Evolutionary conservation across 805 yeast species (phyloP).

Genomic region (Kluyveromyces nonfermentans): DNA sequence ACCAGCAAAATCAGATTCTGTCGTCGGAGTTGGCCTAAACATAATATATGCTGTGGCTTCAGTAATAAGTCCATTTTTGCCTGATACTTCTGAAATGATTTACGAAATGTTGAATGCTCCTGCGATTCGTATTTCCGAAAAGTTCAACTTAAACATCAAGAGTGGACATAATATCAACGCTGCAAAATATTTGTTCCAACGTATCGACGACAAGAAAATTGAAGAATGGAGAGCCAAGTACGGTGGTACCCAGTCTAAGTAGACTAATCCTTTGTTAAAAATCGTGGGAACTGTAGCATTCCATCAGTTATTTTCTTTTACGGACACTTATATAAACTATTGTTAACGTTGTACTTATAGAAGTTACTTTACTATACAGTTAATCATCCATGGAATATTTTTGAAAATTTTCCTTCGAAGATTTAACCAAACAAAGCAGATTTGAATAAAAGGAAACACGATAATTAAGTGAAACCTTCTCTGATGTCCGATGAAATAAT

Average conservation of each 20-base stretch:
- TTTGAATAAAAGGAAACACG: not conserved
- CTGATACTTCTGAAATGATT: constrained; percentile 65
- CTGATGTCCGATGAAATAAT: constrained; percentile 51
- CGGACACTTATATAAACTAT: not conserved
- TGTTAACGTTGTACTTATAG: not conserved
- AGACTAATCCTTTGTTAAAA: not conserved
- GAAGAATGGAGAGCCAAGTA: constrained; percentile 79
- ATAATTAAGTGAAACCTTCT: not conserved
- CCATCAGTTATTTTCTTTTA: not conserved
- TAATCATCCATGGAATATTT: not conserved
- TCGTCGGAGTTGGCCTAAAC: constrained; percentile 85
- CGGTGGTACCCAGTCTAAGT: constrained; percentile 59
- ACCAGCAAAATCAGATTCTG: constrained; percentile 83
- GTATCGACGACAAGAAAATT: constrained; percentile 85
- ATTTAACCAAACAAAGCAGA: not conserved
- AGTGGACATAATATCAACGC: constrained; percentile 84
- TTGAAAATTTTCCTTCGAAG: not conserved
- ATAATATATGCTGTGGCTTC: constrained; percentile 80
- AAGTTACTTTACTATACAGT: not conserved
- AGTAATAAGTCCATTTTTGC: constrained; percentile 81
- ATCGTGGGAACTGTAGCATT: not conserved
- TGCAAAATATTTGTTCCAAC: constrained; percentile 82
- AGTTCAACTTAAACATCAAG: constrained; percentile 56
- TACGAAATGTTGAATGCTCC: constrained; percentile 79
- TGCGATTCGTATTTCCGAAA: constrained; percentile 63